Conservation (phyloP, 2,329 filamentous ascomycete genomes). For the Byssoonygena ceratinophila region DNA sequence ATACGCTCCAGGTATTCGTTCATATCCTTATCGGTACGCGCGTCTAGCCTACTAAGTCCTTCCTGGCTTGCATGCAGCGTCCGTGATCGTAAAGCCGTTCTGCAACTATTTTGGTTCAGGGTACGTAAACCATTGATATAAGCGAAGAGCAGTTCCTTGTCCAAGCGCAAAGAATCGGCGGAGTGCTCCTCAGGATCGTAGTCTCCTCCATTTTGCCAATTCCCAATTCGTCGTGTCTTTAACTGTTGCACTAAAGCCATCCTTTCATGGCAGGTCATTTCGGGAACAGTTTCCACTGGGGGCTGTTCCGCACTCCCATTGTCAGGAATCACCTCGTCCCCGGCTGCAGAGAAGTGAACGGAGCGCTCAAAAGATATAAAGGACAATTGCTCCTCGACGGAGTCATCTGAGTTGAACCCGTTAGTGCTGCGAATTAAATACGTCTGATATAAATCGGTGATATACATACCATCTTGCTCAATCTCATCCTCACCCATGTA, state of each 20-base stretch:
- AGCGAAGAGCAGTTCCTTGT: constrained; percentile 31
- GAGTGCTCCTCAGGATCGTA: constrained; percentile 28
- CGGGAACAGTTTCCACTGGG: not conserved
- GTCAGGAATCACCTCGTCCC: constrained; percentile 12
- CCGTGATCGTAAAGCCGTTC: constrained; percentile 25
- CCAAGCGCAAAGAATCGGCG: constrained; percentile 30
- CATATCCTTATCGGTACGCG: constrained; percentile 10
- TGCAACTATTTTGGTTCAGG: constrained; percentile 25
- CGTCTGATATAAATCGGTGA: not conserved
- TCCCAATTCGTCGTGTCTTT: constrained; percentile 10
- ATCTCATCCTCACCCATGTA: constrained; percentile 4
- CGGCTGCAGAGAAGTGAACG: constrained; percentile 11
- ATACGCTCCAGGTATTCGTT: constrained; percentile 30
- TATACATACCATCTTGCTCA: constrained; percentile 6
- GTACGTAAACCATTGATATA: constrained; percentile 37
- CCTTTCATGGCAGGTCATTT: constrained; percentile 34
- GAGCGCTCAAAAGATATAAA: constrained; percentile 17
- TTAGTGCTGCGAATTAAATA: not conserved
- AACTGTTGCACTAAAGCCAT: constrained; percentile 28
- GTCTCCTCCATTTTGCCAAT: constrained; percentile 6
- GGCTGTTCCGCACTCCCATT: constrained; percentile 1
- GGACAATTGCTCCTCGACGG: constrained; percentile 9
- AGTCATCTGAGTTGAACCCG: not conserved
- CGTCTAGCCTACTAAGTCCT: not conserved
- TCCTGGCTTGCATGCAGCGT: constrained; percentile 11